phyloP scores from a whole-genome alignment of 495 filamentous ascomycete species.

The Aspergillus cavernicola region DNA sequence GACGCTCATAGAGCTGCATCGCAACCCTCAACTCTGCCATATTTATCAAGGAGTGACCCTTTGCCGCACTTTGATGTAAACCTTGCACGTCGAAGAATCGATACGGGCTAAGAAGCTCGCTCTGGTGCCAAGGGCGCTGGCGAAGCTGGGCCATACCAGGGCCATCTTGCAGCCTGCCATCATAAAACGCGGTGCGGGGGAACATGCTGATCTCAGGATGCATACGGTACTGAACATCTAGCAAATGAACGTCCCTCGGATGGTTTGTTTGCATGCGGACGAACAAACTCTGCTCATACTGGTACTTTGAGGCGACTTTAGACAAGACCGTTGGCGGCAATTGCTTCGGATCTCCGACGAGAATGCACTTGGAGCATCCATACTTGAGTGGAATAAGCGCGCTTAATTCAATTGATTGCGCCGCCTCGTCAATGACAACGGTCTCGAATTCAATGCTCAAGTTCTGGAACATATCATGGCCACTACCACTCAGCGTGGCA shows the following conservation, averaged over 20 bases:
- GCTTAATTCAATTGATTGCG: constrained; percentile 95
- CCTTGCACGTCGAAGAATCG: constrained; percentile 97
- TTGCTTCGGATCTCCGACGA: constrained; percentile 97
- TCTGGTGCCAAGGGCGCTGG: constrained; percentile 78
- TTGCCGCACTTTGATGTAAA: constrained; percentile 69
- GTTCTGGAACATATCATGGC: constrained; percentile 95
- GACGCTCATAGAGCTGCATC: constrained; percentile 73
- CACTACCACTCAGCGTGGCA: constrained; percentile 90
- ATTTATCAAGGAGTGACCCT: constrained; percentile 88
- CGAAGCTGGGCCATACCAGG: constrained; percentile 73
- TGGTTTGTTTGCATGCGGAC: constrained; percentile 95
- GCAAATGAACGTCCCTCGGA: constrained; percentile 82
- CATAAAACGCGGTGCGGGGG: constrained; percentile 89
- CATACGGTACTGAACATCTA: constrained; percentile 98
- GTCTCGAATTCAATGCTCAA: constrained; percentile 96
- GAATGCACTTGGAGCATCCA: constrained; percentile 92
- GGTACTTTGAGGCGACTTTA: constrained; percentile 83
- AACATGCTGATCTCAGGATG: constrained; percentile 91
- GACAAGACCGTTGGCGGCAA: constrained; percentile 94
- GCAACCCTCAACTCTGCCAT: constrained; percentile 79
- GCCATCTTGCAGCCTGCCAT: constrained; percentile 80
- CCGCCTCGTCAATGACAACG: constrained; percentile 96
- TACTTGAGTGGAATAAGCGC: constrained; percentile 97
- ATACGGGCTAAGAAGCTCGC: constrained; percentile 77
- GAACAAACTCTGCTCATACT: constrained; percentile 97